These are phyloP conservation scores for Begonia loranthoides DNA, from an alignment of 306 rosid species.

Conservation along the genomic window DNA sequence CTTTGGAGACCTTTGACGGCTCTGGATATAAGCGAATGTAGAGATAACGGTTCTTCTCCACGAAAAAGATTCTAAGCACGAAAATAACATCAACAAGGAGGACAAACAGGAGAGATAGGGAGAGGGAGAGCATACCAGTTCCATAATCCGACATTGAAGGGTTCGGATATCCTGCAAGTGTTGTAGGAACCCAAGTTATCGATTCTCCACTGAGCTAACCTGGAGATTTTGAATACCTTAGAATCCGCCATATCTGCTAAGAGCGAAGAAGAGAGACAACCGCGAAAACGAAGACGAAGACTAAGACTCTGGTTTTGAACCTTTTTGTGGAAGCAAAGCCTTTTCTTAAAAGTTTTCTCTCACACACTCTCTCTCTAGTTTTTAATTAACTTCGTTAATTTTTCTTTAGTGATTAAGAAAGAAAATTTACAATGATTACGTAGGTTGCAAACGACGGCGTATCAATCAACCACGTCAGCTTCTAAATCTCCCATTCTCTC, in stretches of 20 bases:
- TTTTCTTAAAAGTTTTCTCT: too few species aligned
- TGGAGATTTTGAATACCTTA: conserved; percentile 49
- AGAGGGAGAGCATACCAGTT: conserved; percentile 36
- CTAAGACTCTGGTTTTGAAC: background rate
- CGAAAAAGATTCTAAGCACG: conserved; percentile 37
- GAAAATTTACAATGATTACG: too few species aligned
- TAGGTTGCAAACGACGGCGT: too few species aligned
- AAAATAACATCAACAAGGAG: conserved; percentile 2
- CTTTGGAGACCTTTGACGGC: conserved; percentile 41
- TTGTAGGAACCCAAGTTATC: conserved; percentile 59
- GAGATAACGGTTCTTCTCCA: conserved; percentile 56
- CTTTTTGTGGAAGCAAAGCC: too few species aligned
- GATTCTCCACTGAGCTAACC: conserved; percentile 80
- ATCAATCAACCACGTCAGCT: too few species aligned
- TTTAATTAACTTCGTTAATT: too few species aligned
- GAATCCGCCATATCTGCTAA: conserved; percentile 37
- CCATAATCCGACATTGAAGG: conserved; percentile 86
- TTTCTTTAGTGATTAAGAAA: too few species aligned
- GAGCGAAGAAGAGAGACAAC: background rate
- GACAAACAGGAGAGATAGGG: background rate
- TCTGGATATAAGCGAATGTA: conserved; percentile 73
- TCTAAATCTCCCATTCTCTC: too few species aligned
- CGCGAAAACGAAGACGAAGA: background rate
- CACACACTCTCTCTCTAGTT: too few species aligned
- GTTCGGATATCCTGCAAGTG: conserved; percentile 55